phyloP scores from a whole-genome alignment of 768 basidiomycete genomes.

The Suillus fuscotomentosus region DNA sequence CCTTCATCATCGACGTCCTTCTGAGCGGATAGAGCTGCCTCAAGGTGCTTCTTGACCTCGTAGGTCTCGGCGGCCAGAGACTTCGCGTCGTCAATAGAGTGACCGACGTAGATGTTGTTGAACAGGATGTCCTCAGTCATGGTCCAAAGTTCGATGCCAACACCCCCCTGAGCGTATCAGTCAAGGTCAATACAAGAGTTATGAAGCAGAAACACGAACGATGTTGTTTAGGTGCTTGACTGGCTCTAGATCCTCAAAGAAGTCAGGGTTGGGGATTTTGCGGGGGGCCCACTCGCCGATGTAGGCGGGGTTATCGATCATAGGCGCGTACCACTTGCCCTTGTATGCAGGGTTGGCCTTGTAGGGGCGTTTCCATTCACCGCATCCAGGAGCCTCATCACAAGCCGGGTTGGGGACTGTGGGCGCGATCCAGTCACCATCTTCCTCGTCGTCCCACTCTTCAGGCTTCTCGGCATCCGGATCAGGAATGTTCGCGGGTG shows the following conservation, averaged over 20 bases:
- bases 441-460: slow-evolving; percentile 99
- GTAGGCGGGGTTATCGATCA: slow-evolving; percentile 97
- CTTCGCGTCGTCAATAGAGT: slow-evolving; percentile 85
- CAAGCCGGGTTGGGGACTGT: slow-evolving; percentile 90
- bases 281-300: slow-evolving; percentile 92
- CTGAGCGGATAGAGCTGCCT: slow-evolving; percentile 50
- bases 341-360: slow-evolving; percentile 95
- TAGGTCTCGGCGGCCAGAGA: slow-evolving; percentile 85
- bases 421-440: slow-evolving; percentile 97
- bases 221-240: slow-evolving; percentile 85
- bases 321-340: slow-evolving; percentile 96
- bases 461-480: slow-evolving; percentile 97
- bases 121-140: slow-evolving; percentile 97
- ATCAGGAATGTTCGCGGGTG: slow-evolving; percentile 77
- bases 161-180: slow-evolving; percentile 62
- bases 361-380: slow-evolving; percentile 87
- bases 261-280: slow-evolving; percentile 88
- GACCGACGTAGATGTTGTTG: slow-evolving; percentile 92
- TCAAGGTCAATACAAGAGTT: slow-evolving; percentile 2
- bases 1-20: slow-evolving; percentile 47
- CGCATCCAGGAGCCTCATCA: slow-evolving; percentile 87
- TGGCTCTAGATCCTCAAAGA: slow-evolving; percentile 85
- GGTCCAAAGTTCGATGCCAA: slow-evolving; percentile 99
- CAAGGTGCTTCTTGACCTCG: slow-evolving; percentile 83
- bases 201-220: slow-evolving; percentile 40